Percentiles rank a stretch among this genome's conserved stretches.
phyloP scores from a whole-genome alignment of 768 basidiomycete species.

The Sutorius australiensis region DNA sequence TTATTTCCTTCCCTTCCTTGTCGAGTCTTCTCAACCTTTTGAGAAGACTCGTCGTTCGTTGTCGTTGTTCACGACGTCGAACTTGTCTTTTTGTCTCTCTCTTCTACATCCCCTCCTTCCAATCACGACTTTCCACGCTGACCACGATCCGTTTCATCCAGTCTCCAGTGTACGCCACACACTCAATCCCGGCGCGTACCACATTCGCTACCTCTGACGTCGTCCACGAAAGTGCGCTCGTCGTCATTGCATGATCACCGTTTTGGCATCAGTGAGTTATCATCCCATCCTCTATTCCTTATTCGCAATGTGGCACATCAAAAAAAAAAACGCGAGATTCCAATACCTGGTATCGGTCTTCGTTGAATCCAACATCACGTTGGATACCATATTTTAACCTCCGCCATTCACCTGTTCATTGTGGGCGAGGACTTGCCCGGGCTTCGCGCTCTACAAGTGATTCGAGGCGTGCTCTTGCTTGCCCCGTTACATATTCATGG shows the following conservation, averaged over 20 bases:
- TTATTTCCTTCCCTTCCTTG: constrained; percentile 21
- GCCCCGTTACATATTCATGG: constrained; percentile 2
- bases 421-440: not conserved
- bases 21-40: constrained; percentile 21
- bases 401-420: constrained; percentile 8
- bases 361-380: not conserved
- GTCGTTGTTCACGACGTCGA: constrained; percentile 24
- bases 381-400: constrained; percentile 15
- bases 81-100: constrained; percentile 11
- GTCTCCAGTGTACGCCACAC: constrained; percentile 28
- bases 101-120: constrained; percentile 24
- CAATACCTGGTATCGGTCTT: not conserved
- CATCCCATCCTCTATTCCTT: not conserved
- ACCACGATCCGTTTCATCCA: constrained; percentile 36
- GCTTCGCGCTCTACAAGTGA: not conserved
- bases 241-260: constrained; percentile 41
- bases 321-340: constrained; percentile 2
- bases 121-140: constrained; percentile 35
- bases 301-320: constrained; percentile 5
- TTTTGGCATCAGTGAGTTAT: constrained; percentile 38
- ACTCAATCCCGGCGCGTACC: constrained; percentile 34
- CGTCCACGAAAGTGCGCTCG: constrained; percentile 38
- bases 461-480: not conserved
- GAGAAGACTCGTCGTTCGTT: constrained; percentile 21
- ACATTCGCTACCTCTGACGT: constrained; percentile 25